phyloP scores from a whole-genome alignment of 2,329 filamentous ascomycete species.

The Lachnellula subtilissima region DNA sequence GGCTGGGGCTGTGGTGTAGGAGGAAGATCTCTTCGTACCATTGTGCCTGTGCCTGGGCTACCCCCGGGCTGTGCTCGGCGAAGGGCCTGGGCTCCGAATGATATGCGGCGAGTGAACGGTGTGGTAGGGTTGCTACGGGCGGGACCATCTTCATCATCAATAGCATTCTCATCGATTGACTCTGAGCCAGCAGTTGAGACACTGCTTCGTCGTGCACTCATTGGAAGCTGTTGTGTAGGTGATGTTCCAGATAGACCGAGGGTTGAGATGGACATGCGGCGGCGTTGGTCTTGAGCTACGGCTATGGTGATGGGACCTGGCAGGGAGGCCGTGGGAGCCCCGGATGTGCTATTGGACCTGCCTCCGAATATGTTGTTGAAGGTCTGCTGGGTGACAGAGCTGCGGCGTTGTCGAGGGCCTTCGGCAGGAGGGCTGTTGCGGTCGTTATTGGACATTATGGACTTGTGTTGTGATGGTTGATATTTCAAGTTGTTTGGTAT shows the following conservation, averaged over 20 bases:
- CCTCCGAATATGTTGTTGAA: conserved; percentile 47
- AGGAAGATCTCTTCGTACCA: conserved; percentile 27
- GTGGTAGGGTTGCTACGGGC: conserved; percentile 59
- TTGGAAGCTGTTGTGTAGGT: conserved; percentile 52
- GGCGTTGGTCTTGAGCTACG: conserved; percentile 52
- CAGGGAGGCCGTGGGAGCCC: conserved; percentile 41
- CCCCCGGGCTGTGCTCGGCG: conserved; percentile 32
- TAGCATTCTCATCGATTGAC: conserved; percentile 66
- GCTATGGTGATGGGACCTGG: conserved; percentile 45
- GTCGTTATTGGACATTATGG: conserved; percentile 40
- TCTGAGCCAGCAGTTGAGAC: conserved; percentile 62
- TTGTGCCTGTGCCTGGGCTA: conserved; percentile 21
- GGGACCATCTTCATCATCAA: conserved; percentile 59
- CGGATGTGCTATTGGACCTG: conserved; percentile 46
- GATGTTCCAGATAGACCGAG: conserved; percentile 69
- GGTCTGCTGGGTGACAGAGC: conserved; percentile 40
- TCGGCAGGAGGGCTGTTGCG: conserved; percentile 37
- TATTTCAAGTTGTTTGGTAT: background rate
- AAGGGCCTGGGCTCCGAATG: conserved; percentile 74
- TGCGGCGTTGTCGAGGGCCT: conserved; percentile 38
- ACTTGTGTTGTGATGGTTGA: conserved; percentile 1
- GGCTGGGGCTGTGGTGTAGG: conserved; percentile 23
- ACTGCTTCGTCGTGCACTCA: conserved; percentile 59
- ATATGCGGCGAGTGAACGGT: conserved; percentile 79
- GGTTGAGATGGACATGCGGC: conserved; percentile 70